phyloP scores from a whole-genome alignment of 2,329 filamentous ascomycete species.

The Pestalotiopsis fici region DNA sequence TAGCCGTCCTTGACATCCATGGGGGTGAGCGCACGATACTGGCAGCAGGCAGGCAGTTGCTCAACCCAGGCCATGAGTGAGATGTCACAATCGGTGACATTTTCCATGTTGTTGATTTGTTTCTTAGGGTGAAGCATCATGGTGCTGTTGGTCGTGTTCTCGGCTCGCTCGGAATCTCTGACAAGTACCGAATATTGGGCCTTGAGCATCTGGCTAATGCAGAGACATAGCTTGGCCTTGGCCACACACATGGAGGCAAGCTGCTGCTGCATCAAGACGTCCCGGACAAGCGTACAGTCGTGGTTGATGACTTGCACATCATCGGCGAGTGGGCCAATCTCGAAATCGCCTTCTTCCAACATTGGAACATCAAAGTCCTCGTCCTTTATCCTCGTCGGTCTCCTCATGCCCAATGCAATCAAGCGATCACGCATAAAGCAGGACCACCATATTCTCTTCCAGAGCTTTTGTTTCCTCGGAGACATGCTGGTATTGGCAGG shows the following conservation, averaged over 20 bases:
- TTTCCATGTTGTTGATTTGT: slow-evolving; percentile 76
- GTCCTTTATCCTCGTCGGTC: slow-evolving; percentile 88
- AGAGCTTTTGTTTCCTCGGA: slow-evolving; percentile 72
- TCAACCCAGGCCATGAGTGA: slow-evolving; percentile 79
- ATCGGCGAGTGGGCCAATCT: slow-evolving; percentile 68
- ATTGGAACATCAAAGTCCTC: slow-evolving; percentile 94
- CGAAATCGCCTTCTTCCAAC: slow-evolving; percentile 83
- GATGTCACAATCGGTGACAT: slow-evolving; percentile 76
- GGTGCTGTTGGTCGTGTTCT: slow-evolving; percentile 71
- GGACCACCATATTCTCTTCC: slow-evolving; percentile 98
- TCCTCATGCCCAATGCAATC: slow-evolving; percentile 89
- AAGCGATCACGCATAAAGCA: slow-evolving; percentile 94
- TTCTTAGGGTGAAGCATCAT: slow-evolving; percentile 95
- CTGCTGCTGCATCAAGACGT: slow-evolving; percentile 72
- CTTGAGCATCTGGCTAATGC: slow-evolving; percentile 85
- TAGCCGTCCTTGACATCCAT: slow-evolving; percentile 61
- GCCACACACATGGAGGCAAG: slow-evolving; percentile 88
- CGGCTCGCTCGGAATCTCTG: slow-evolving; percentile 77
- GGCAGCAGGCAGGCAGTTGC: slow-evolving; percentile 70
- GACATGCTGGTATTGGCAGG: slow-evolving; percentile 77
- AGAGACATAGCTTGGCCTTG: slow-evolving; percentile 86
- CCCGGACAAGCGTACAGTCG: slow-evolving; percentile 71
- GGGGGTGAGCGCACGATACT: slow-evolving; percentile 60
- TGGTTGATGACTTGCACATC: slow-evolving; percentile 68
- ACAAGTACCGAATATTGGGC: slow-evolving; percentile 92